Evolutionary conservation across 148 eudicot genomes (phyloP), one percentile per base, ranked within the genome.

Genomic region (Nepenthes mirabilis): DNA sequence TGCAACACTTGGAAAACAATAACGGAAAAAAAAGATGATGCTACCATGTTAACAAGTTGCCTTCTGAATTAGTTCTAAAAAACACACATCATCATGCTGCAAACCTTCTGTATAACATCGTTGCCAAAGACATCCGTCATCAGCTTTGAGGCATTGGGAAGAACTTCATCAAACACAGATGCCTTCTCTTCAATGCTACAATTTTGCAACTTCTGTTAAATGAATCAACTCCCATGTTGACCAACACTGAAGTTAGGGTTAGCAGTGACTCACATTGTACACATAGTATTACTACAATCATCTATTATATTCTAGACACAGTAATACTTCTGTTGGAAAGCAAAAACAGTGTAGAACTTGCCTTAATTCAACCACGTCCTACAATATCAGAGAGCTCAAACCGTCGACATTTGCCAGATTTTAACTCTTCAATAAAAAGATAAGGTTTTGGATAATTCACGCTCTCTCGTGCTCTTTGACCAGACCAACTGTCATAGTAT

Each of bases 151-250:
- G 88, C 87, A 60, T 80, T 78, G 37, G 95, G 95, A 54, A 84
- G 61, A 65, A 87, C 75, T 69, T 87, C 95, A 11, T 69, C 65
- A 70, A 80, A 87, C 63, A 82, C 90, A 72, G 78, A 76, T 61
- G 70, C 76, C 64, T 87, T 87, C 69, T 87, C 95, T 52, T 79
- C 83, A 9, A 61, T 65, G 40, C 77, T 75, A 50, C 80, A 84
- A 37, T 68, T 68, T 65, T 87, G 87, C 72, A 87, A 68, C 71
- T 87, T 84, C 59, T 87, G 95, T 58, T 87, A 90, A 63, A 87
- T 84, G 55, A 87, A 87, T 33, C 95, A 85, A 60, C 95, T 87
- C n/a, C 95, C 95, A 64, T 82, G 83, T 59, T 87, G 95, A 65
- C 84, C 95, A 56, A 80, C 74, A 62, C 95, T 87, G 69, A 67